These are phyloP conservation scores for Candida sphagnicola DNA, from an alignment of 805 yeast species.

Conservation along the genomic window DNA sequence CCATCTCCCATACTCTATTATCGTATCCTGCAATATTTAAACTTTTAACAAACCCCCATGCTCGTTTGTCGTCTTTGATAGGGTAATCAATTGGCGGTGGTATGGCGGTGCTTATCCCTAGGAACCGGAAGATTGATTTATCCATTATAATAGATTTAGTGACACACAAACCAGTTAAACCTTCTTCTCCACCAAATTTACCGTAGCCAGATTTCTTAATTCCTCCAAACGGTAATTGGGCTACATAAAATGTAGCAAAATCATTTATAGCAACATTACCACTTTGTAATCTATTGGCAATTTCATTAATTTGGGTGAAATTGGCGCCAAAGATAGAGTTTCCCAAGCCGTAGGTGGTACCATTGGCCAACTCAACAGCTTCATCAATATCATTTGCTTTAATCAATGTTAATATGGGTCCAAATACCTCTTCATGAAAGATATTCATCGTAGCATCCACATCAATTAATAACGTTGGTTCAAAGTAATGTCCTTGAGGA, in stretches of 20 bases:
- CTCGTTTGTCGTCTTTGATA: conserved; percentile 69
- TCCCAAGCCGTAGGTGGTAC: conserved; percentile 87
- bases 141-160: conserved; percentile 88
- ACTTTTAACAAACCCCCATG: conserved; percentile 84
- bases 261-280: conserved; percentile 98
- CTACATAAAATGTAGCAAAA: conserved; percentile 93
- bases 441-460: conserved; percentile 71
- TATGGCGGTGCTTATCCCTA: conserved; percentile 67
- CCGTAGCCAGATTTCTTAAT: conserved; percentile 92
- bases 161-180: conserved; percentile 82
- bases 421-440: conserved; percentile 90
- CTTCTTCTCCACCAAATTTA: conserved; percentile 97
- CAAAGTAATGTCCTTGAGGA: conserved; percentile 92
- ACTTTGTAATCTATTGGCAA: conserved; percentile 62
- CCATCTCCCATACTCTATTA: conserved; percentile 61
- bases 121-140: conserved; percentile 55
- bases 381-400: conserved; percentile 62
- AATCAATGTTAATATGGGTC: conserved; percentile 82
- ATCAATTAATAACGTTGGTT: conserved; percentile 83
- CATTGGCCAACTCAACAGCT: conserved; percentile 75
- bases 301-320: conserved; percentile 51
- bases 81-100: conserved; percentile 94
- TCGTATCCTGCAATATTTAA: conserved; percentile 85
- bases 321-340: conserved; percentile 80
- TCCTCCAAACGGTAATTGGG: conserved; percentile 98